Conservation (phyloP, 2,329 filamentous ascomycete genomes). For the Pseudocercospora ulei region DNA sequence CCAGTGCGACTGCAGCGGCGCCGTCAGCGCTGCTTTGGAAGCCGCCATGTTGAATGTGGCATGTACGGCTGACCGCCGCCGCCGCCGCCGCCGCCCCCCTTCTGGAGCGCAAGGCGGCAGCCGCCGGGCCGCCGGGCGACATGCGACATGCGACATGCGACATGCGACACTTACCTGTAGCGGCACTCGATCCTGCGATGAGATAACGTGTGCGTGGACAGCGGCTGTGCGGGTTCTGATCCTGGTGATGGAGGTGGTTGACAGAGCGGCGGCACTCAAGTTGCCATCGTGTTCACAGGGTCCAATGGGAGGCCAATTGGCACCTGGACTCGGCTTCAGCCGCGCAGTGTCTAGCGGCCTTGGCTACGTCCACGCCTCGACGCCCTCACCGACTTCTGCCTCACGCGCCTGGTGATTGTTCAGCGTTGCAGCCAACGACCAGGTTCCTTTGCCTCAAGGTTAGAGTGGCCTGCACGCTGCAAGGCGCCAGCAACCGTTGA, state of each 20-base stretch:
- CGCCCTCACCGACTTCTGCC: slow-evolving; percentile 7
- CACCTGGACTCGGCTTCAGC: too few species aligned
- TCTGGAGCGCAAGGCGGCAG: slow-evolving; percentile 7
- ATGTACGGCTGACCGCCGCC: slow-evolving; percentile 10
- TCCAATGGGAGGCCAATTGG: too few species aligned
- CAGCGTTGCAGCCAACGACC: background rate
- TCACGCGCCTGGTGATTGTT: background rate
- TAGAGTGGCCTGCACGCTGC: background rate
- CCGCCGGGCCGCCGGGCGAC: background rate
- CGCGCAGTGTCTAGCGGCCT: too few species aligned
- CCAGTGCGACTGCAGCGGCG: slow-evolving; percentile 13
- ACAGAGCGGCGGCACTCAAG: slow-evolving; percentile 2
- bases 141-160: background rate
- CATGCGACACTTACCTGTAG: slow-evolving; percentile 3
- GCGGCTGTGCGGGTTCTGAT: slow-evolving; percentile 2
- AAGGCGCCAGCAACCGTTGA: background rate
- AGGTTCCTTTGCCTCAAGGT: background rate
- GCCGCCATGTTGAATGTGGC: slow-evolving; percentile 11
- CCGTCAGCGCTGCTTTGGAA: slow-evolving; percentile 14
- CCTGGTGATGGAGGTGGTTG: slow-evolving; percentile 2
- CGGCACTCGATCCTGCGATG: slow-evolving; percentile 9
- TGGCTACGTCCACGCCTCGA: too few species aligned
- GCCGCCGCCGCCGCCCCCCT: too few species aligned
- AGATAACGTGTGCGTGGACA: background rate
- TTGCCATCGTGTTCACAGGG: slow-evolving; percentile 4